Evolutionary conservation across 805 yeast genomes (phyloP), one percentile per base, ranked within the genome.

Genomic region (Candida boleticola): DNA sequence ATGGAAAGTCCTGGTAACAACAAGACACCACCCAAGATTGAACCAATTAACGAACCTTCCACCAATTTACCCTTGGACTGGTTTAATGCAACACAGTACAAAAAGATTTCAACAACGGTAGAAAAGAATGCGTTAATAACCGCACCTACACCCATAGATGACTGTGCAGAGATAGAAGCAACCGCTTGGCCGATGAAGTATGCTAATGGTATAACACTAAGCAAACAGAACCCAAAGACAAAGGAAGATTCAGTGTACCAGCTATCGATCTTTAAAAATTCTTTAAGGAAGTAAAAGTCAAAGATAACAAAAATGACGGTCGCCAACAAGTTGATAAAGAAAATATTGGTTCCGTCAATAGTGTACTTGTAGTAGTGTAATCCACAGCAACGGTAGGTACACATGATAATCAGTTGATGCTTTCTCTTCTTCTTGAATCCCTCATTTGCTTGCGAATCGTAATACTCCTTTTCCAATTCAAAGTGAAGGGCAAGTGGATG

Each of bases 101-200:
- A 68, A 61, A 83, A 93, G 6, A 93, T 85, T 60, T 93, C 99
- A 5, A 93, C 98, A 38, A 93, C 77, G 0, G 99, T 90, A 1
- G 98, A 90, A 73, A 93, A 93, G 56, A 93, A 92, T 0, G 99
- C 99, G 61, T 93, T 93, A 53, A 93, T 89, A 0, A 90, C 97
- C 1, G 99, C 99, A 69, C 98, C 98, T 45, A 93, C 82, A 22
- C 98, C 97, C 99, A 93, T 93, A 0, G 97, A 90, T 0, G 97
- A 88, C 66, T 93, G 99, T 0, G 99, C 98, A 5, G 96, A 86
- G 45, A 93, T 93, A 2, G 98, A 90, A 0, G 99, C 99, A n/a
- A 93, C 99, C 4, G 98, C 98, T 63, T 92, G 98, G 3, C 99
- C 99, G 53, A 93, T 90, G 64, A 89, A 93, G 59, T 93, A 92